Percentiles rank a stretch among this genome's conserved stretches.
Evolutionary conservation across 1,139 yeast genomes (phyloP).

Genomic region (Pichia sp.): DNA sequence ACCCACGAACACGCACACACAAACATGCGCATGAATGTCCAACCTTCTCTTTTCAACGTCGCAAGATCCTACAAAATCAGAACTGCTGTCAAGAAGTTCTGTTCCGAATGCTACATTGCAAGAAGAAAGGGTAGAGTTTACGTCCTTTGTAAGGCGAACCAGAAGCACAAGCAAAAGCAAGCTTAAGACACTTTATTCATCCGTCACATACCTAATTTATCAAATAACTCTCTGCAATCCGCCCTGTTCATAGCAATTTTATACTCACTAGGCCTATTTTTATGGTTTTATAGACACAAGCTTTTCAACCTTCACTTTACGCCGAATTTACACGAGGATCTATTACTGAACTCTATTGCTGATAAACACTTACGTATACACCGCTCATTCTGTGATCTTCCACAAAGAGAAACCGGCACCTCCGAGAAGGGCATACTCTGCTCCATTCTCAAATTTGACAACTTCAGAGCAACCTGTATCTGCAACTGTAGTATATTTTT

Average conservation of each 20-base stretch:
- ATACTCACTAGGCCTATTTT: too few relatives aligned
- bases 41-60: constrained; percentile 14
- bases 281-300: too few relatives aligned
- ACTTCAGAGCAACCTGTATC: constrained; percentile 75
- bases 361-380: too few relatives aligned
- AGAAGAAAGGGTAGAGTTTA: constrained; percentile 92
- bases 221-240: too few relatives aligned
- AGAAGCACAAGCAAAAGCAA: constrained; percentile 96
- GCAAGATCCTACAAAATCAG: constrained; percentile 59
- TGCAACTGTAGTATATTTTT: constrained; percentile 71
- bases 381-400: constrained; percentile 25
- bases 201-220: too few relatives aligned
- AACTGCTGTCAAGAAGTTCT: constrained; percentile 86
- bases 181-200: too few relatives aligned
- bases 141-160: constrained; percentile 86
- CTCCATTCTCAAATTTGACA: constrained; percentile 24
- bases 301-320: too few relatives aligned
- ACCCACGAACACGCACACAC: constrained; percentile 9
- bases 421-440: constrained; percentile 42
- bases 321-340: too few relatives aligned
- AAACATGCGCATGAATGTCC: constrained; percentile 28
- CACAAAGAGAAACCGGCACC: constrained; percentile 68
- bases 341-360: too few relatives aligned
- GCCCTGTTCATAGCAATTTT: too few relatives aligned
- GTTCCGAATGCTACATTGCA: constrained; percentile 87